phyloP scores from a whole-genome alignment of 768 basidiomycete species.

The Boletus rubroflammeus region DNA sequence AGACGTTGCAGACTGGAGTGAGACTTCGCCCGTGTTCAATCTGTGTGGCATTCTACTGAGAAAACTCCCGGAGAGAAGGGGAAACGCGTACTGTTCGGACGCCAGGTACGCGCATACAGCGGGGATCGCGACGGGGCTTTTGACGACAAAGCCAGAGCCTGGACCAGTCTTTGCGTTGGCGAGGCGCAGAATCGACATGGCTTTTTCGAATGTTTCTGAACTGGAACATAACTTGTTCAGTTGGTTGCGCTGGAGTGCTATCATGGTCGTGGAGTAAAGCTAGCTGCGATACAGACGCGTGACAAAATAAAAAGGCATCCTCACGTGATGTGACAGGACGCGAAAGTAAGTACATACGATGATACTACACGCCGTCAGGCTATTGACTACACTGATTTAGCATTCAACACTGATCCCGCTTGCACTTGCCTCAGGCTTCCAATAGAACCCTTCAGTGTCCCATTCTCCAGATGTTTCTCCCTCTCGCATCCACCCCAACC shows the following conservation, averaged over 20 bases:
- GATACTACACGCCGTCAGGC: background rate
- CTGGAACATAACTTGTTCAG: slow-evolving; percentile 21
- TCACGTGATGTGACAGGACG: background rate
- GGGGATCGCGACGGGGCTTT: slow-evolving; percentile 22
- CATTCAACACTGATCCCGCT: background rate
- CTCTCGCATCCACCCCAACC: slow-evolving; percentile 40
- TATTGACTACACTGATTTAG: background rate
- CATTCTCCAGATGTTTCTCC: slow-evolving; percentile 28
- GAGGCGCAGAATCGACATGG: slow-evolving; percentile 21
- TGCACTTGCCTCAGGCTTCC: background rate
- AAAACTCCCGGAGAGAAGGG: background rate
- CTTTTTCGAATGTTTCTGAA: slow-evolving; percentile 21
- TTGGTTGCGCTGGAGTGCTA: slow-evolving; percentile 15
- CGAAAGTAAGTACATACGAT: background rate
- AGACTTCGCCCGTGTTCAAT: slow-evolving; percentile 28
- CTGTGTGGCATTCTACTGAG: slow-evolving; percentile 3
- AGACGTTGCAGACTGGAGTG: slow-evolving; percentile 23
- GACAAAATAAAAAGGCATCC: background rate
- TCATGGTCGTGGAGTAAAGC: slow-evolving; percentile 10
- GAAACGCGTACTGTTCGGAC: slow-evolving; percentile 28
- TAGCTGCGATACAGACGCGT: background rate
- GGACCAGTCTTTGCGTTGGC: slow-evolving; percentile 23
- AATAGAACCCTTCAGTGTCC: slow-evolving; percentile 22
- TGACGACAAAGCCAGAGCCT: slow-evolving; percentile 28
- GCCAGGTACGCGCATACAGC: slow-evolving; percentile 32